Conservation (phyloP, 768 basidiomycete species). For the Boletus rex-veris region DNA sequence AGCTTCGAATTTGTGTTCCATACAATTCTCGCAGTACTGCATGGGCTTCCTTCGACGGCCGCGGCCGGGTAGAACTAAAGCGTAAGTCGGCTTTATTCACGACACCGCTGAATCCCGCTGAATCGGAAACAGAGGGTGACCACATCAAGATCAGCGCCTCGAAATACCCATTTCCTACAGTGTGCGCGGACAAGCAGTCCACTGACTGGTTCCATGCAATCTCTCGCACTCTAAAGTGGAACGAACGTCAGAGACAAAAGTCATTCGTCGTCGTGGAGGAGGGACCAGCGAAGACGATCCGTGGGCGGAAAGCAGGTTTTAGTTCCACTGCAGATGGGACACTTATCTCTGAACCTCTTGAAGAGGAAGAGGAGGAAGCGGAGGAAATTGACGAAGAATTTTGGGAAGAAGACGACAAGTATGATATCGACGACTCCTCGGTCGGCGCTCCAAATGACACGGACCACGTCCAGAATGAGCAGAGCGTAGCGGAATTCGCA, state of each 20-base stretch:
- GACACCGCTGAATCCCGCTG: slow-evolving; percentile 2
- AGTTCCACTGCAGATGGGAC: slow-evolving; percentile 5
- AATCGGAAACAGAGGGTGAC: slow-evolving; percentile 76
- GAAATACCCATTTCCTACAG: slow-evolving; percentile 96
- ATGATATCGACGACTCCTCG: slow-evolving; percentile 92
- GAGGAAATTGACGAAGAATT: slow-evolving; percentile 40
- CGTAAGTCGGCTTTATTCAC: slow-evolving; percentile 51
- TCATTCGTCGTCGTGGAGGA: slow-evolving; percentile 99
- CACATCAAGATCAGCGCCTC: slow-evolving; percentile 98
- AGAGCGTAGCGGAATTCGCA: slow-evolving; percentile 10
- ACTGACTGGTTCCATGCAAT: slow-evolving; percentile 99
- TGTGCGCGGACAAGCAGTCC: slow-evolving; percentile 96
- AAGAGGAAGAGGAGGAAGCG: slow-evolving; percentile 43
- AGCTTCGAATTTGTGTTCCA: slow-evolving; percentile 96
- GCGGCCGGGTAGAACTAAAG: slow-evolving; percentile 92
- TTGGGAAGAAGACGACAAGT: slow-evolving; percentile 68
- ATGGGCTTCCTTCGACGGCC: slow-evolving; percentile 98
- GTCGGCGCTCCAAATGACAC: slow-evolving; percentile 40
- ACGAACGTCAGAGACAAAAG: slow-evolving; percentile 97
- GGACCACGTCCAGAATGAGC: slow-evolving; percentile 12
- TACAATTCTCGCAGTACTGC: slow-evolving; percentile 98
- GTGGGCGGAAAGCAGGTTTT: slow-evolving; percentile 13
- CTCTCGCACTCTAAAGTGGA: slow-evolving; percentile 96
- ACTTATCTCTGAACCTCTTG: slow-evolving; percentile 21
- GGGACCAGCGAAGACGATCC: slow-evolving; percentile 49